Base-by-base conservation (phyloP, 768 basidiomycete species). In the Russula virescens region DNA sequence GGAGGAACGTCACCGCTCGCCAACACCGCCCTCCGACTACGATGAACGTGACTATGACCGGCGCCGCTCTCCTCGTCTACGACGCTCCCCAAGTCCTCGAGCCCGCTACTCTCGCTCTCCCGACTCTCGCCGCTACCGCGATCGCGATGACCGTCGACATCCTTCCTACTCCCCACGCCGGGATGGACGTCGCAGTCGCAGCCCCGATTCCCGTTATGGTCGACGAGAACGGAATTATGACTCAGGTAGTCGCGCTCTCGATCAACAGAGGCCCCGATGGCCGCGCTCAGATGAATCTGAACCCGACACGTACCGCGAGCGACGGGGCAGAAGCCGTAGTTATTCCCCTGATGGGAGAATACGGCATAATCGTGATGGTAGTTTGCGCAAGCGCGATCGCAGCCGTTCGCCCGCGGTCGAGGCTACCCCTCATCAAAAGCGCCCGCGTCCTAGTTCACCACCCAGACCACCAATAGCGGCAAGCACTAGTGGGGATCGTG, bases 281-380 rank as follows among this genome's bases (percentile, higher is more conserved):
- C 75, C 83, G 0, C 75, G 76, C 46, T 83, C 84, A 2, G 80
- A 82, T 61, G 81, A 82, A 61, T 82, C 82, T 0, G 80, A 82
- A 50, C 58, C 61, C n/a, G 71, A 74, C 46, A 71, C 61, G 13
- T 71, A 73, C 35, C 65, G 68, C 45, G 50, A 68, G 16, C 67
- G 73, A 57, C 64, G 69, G 9, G 65, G 58, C 23, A 66, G 71
- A 54, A 65, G 69, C 55, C 74, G 72, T n/a, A 71, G 69, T 42
- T 65, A 67, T 14, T 68, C 70, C 31, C 63, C 60, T 35, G 62
- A 67, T 21, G 60, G 67, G 34, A 67, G 46, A 31, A 57, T 58
- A n/a, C 73, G 70, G 42, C 70, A 71, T 54, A 48, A 67, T 23
- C 71, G 14, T 59, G 59, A 43, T 34, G 43, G n/a, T 10, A 16